Base-by-base conservation (phyloP, 2,329 filamentous ascomycete species). In the Basipetospora sp. region DNA sequence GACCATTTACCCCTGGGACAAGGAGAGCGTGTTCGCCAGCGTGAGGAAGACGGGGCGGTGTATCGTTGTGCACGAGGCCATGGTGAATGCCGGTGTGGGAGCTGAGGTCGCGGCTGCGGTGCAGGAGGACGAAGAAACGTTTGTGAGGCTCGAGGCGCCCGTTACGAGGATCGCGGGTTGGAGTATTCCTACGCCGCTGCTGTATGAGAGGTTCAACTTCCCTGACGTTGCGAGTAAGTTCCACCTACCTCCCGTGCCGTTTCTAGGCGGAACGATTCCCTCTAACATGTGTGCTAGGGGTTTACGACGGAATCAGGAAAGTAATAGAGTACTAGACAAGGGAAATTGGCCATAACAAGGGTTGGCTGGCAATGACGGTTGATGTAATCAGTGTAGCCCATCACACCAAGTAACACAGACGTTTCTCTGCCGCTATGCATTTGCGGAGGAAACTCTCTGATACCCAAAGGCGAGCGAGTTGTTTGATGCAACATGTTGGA, bases 1-100 rank as follows among this genome's bases (percentile, higher is more conserved):
- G 40, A 92, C 87, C 0, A 68, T 94, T 36, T 94, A 92, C 51
- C 87, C 87, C 0, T 94, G 87, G 87, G 87, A 94, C 54, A 74
- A 83, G 50, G 67, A 79, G 52, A 81, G 80, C 0, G 71, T 94
- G 2, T 65, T 93, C 42, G 64, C 78, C 38, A 94, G 86, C 45
- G 87, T 93, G 11, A 74, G 71, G 48, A 93, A 90, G 64, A 94
- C 87, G 1, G 86, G 87, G 0, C 63, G 84, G 42, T 85, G 81
- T 28, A 71, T 94, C 39, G 79, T 94, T 2, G 87, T 94, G 5
- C 87, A 94, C 53, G 87, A 94, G 59, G 78, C 84, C 41, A 92
- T 90, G 80, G 69, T 87, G 45, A 94, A 93, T 49, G 81, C 81
- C 5, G 87, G 87, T 11, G 73, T 94, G 13, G 87, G 87, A 2